phyloP scores from a whole-genome alignment of 2,329 filamentous ascomycete species.

The Sclerotinia trifoliorum region DNA sequence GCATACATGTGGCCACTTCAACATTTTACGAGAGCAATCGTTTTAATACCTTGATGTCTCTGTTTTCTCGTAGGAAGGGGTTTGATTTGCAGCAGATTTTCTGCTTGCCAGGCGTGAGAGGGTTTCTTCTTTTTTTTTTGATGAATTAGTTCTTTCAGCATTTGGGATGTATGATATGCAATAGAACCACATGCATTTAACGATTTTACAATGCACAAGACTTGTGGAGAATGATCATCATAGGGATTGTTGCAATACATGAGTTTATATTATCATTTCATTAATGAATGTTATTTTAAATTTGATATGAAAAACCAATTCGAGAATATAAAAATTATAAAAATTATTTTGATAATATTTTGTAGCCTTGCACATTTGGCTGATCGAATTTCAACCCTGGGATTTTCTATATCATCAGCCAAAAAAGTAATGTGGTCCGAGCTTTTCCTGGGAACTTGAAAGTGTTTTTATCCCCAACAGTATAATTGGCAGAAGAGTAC shows the following conservation, averaged over 20 bases:
- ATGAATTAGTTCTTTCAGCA: constrained; percentile 38
- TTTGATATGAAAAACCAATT: not conserved
- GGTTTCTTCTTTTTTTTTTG: constrained; percentile 28
- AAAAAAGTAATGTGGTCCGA: constrained; percentile 18
- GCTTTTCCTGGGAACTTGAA: constrained; percentile 24
- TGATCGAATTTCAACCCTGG: not conserved
- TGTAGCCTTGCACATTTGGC: constrained; percentile 27
- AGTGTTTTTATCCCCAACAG: constrained; percentile 24
- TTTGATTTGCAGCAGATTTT: constrained; percentile 33
- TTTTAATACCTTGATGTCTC: constrained; percentile 40
- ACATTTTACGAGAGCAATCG: constrained; percentile 36
- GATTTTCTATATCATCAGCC: constrained; percentile 22
- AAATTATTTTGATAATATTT: not conserved
- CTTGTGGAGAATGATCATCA: not conserved
- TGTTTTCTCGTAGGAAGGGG: constrained; percentile 34
- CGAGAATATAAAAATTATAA: not conserved
- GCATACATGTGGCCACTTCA: constrained; percentile 30
- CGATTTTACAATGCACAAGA: constrained; percentile 8
- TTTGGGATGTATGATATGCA: constrained; percentile 42
- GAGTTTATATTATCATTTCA: not conserved
- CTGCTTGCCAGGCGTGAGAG: constrained; percentile 39
- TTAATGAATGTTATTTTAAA: not conserved
- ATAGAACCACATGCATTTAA: constrained; percentile 38
- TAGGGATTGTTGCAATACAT: constrained; percentile 1
- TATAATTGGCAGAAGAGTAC: constrained; percentile 26